A percentile compares a stretch with the other conserved stretches of the same genome.
phyloP scores from a whole-genome alignment of 768 basidiomycete species.

The Pisolithus sp. region DNA sequence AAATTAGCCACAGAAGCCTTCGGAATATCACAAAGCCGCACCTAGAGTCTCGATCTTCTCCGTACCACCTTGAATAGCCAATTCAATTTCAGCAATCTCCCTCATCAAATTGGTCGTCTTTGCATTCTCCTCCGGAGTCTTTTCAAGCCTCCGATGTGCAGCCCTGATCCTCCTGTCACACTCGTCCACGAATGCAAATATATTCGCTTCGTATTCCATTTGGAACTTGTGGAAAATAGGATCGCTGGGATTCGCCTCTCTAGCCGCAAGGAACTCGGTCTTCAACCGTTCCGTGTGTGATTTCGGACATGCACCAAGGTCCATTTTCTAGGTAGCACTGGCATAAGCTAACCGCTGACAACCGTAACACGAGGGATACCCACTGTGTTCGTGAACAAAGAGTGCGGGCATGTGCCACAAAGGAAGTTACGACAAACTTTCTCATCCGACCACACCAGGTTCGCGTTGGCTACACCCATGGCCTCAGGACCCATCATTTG shows the following conservation, averaged over 20 bases:
- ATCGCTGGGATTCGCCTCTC: constrained; percentile 67
- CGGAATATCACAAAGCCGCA: constrained; percentile 27
- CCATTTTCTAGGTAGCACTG: constrained; percentile 74
- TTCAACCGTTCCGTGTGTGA: constrained; percentile 93
- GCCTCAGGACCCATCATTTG: constrained; percentile 99
- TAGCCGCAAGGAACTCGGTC: constrained; percentile 79
- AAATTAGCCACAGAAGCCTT: not conserved
- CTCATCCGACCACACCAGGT: constrained; percentile 90
- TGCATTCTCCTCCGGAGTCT: constrained; percentile 99
- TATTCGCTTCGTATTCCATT: constrained; percentile 93
- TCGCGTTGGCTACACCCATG: constrained; percentile 92
- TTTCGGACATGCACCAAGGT: constrained; percentile 94
- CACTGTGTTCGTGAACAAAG: constrained; percentile 96
- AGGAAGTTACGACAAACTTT: constrained; percentile 98
- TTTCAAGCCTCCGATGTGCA: constrained; percentile 92
- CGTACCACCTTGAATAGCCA: constrained; percentile 97
- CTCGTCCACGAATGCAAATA: constrained; percentile 95
- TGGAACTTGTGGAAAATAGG: constrained; percentile 85
- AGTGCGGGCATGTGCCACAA: constrained; percentile 97
- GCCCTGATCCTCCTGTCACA: constrained; percentile 94
- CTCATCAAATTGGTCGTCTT: constrained; percentile 99
- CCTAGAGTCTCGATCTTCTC: constrained; percentile 95
- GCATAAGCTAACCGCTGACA: not conserved
- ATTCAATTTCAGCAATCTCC: constrained; percentile 98
- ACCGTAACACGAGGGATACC: constrained; percentile 24